Base-by-base conservation (phyloP, 257 asterid genomes). In the Lithospermum erythrorhizon region DNA sequence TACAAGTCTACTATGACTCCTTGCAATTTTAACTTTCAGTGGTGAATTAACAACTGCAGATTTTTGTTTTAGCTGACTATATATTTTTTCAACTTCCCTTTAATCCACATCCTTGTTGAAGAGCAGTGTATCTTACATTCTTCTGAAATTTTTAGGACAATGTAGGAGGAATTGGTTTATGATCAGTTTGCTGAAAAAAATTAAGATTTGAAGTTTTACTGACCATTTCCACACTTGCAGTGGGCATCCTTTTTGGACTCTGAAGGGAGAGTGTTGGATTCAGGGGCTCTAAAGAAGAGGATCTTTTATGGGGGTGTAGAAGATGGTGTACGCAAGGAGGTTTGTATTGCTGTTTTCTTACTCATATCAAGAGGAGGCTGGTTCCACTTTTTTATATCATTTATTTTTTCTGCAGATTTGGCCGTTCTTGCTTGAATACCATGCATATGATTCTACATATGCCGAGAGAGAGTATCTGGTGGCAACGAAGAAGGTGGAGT, bases 261-360 rank as follows among this genome's bases (percentile, higher is more conserved):
- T 61, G 97, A 93, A 80, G 99, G 99, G 45, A 80, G 89, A 59
- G 82, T 89, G 17, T 58, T 45, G 78, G 94, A 93, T 69, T 60
- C 95, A 23, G 68, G 83, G 55, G 81, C 95, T 15, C 75, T 89
- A 63, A 79, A 76, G 72, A 84, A 80, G 72, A 73, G 97, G 79
- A 83, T 89, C 74, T 93, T 89, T 75, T 93, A 89, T 62, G 99
- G 97, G 24, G 96, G 97, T 35, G 78, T 86, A 62, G 97, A 93
- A 65, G 89, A 79, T 57, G 64, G 74, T 82, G 64, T 82, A 78
- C 81, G 97, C 70, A 81, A 79, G 58, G 95, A 86, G 94, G 98
- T 93, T 37, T 56, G 21, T 56, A n/a, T 49, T 53, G 25, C 5
- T 53, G 8, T 53, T n/a, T 53, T n/a, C 27, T 20, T 53, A 6